Conservation (phyloP, 2,329 filamentous ascomycete species). For the Claviceps digitariae region DNA sequence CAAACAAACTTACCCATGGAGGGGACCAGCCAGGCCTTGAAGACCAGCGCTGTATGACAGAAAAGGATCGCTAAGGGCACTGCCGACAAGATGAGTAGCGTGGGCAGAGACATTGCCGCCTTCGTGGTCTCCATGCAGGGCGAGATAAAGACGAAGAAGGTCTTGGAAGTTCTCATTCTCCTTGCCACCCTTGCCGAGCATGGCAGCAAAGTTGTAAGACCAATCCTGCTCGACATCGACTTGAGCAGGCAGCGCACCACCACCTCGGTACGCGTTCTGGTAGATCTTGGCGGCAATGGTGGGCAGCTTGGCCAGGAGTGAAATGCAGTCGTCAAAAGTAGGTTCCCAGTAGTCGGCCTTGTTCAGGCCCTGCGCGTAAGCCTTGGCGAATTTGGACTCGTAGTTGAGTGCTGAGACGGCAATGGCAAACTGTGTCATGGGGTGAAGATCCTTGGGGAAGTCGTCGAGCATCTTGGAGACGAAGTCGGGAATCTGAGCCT, state of each 20-base stretch:
- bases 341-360: conserved; percentile 99
- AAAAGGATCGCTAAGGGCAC: conserved; percentile 87
- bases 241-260: conserved; percentile 57
- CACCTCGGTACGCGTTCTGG: conserved; percentile 73
- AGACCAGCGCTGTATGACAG: conserved; percentile 92
- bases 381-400: conserved; percentile 84
- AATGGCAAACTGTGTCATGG: conserved; percentile 96
- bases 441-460: conserved; percentile 83
- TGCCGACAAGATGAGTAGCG: conserved; percentile 86
- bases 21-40: conserved; percentile 84
- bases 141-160: conserved; percentile 82
- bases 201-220: conserved; percentile 96
- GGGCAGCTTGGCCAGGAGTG: conserved; percentile 86
- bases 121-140: conserved; percentile 95
- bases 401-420: conserved; percentile 94
- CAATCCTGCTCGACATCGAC: conserved; percentile 82
- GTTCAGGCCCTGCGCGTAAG: conserved; percentile 78
- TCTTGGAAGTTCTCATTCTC: conserved; percentile 93
- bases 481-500: conserved; percentile 70
- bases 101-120: conserved; percentile 96
- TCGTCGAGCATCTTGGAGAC: conserved; percentile 78
- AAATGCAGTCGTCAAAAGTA: conserved; percentile 90
- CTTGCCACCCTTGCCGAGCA: conserved; percentile 81
- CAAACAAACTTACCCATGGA: conserved; percentile 35
- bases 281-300: conserved; percentile 97